Evolutionary conservation across 345 rosid species (phyloP).

Genomic region (Salix exigua): DNA sequence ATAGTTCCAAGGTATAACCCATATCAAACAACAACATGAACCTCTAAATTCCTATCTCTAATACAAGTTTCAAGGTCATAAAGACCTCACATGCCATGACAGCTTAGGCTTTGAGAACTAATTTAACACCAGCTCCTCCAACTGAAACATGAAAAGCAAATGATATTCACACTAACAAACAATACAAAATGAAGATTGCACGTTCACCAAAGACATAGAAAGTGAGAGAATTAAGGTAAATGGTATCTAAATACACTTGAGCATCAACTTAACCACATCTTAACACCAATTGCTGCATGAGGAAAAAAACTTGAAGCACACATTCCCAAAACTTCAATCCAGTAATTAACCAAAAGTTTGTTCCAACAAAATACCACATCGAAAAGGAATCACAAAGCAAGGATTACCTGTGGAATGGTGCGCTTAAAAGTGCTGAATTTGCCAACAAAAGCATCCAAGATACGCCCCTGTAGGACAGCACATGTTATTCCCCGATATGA

Average conservation of each 20-base stretch:
- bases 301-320: no score
- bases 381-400: conserved; percentile 18
- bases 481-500: conserved; percentile 13
- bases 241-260: not conserved
- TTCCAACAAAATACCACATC: not conserved
- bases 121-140: not conserved
- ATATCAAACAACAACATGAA: not conserved
- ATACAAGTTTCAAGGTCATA: not conserved
- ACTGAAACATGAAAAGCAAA: not conserved
- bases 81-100: not conserved
- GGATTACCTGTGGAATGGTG: conserved; percentile 91
- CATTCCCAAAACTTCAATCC: conserved; percentile 1
- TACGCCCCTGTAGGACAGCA: conserved; percentile 65
- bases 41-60: not conserved
- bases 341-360: not conserved
- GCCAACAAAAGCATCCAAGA: conserved; percentile 98
- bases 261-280: no score
- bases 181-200: not conserved
- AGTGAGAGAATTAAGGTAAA: not conserved
- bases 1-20: not conserved
- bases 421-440: conserved; percentile 97
- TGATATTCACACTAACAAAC: not conserved
- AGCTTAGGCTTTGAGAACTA: not conserved
- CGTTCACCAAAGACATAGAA: not conserved
- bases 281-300: no score